These are phyloP conservation scores for Marchantia polymorpha DNA, from an alignment of 225 moss, liverwort and hornwort genomes.

Conservation along the genomic window DNA sequence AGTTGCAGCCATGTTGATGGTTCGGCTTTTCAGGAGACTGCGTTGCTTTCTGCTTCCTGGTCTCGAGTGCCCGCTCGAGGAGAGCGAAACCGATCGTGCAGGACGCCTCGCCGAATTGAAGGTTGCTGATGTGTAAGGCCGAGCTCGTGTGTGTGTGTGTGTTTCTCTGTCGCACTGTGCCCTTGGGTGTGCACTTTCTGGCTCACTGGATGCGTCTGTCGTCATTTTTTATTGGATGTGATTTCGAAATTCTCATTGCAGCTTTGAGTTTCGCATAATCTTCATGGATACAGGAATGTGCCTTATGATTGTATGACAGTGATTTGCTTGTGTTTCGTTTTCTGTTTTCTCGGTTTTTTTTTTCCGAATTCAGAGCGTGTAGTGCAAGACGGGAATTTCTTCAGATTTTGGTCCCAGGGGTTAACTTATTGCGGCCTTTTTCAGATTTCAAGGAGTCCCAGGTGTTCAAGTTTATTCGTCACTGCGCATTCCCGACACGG, in stretches of 20 bases:
- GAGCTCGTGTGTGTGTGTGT: not conserved
- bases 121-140: conserved; percentile 63
- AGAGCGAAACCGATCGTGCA: conserved; percentile 54
- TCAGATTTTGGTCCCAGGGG: not conserved
- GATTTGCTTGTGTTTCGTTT: too few species aligned
- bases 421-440: not conserved
- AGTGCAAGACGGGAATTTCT: not conserved
- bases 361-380: not conserved
- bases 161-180: not conserved
- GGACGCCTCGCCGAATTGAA: conserved; percentile 69
- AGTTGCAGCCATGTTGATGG: conserved; percentile 17
- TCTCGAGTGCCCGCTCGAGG: conserved; percentile 2
- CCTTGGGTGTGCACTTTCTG: not conserved
- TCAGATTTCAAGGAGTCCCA: conserved; percentile 73
- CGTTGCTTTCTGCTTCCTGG: conserved; percentile 8
- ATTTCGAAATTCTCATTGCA: too few species aligned
- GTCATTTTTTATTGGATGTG: not conserved
- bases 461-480: conserved; percentile 68
- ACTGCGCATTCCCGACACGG: conserved; percentile 68
- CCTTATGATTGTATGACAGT: too few species aligned
- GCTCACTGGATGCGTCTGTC: not conserved
- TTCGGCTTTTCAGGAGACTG: conserved; percentile 18
- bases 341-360: too few species aligned
- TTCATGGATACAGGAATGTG: not conserved
- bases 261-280: not conserved